A percentile compares a stretch with the other conserved stretches of the same genome.
Conservation (phyloP, 2,329 filamentous ascomycete genomes). For the Elsinoe ampelina region DNA sequence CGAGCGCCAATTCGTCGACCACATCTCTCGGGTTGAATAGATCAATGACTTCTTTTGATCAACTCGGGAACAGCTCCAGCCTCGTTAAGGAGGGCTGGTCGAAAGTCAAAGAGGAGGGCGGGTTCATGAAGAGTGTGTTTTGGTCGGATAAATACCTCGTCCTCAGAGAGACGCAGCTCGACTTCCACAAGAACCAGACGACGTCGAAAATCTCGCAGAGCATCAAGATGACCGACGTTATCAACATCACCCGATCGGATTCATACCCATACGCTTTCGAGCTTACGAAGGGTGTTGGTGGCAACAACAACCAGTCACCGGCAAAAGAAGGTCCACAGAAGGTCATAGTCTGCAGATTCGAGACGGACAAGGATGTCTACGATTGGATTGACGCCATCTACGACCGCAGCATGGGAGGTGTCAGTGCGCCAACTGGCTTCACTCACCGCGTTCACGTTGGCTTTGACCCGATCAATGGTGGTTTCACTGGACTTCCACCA, state of each 20-base stretch:
- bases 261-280: constrained; percentile 88
- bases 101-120: constrained; percentile 80
- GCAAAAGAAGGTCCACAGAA: constrained; percentile 72
- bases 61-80: constrained; percentile 26
- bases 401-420: constrained; percentile 93
- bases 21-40: constrained; percentile 29
- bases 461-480: constrained; percentile 89
- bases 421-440: constrained; percentile 98
- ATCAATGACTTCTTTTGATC: constrained; percentile 33
- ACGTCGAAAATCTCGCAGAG: constrained; percentile 74
- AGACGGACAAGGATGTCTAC: constrained; percentile 92
- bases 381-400: constrained; percentile 99
- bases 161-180: constrained; percentile 81
- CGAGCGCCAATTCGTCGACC: constrained; percentile 31
- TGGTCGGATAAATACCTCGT: constrained; percentile 93
- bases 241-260: constrained; percentile 84
- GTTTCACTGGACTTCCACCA: constrained; percentile 85
- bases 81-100: constrained; percentile 60
- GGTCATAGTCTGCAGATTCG: constrained; percentile 84
- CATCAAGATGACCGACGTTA: constrained; percentile 76
- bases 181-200: constrained; percentile 87
- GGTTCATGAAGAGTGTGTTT: constrained; percentile 67
- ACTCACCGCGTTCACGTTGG: constrained; percentile 94
- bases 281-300: constrained; percentile 66
- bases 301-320: constrained; percentile 56